Percentiles rank a stretch among this genome's conserved stretches.
These are phyloP conservation scores for Plasmodium vinckei DNA, from an alignment of 169 alveolate species.

Conservation along the genomic window DNA sequence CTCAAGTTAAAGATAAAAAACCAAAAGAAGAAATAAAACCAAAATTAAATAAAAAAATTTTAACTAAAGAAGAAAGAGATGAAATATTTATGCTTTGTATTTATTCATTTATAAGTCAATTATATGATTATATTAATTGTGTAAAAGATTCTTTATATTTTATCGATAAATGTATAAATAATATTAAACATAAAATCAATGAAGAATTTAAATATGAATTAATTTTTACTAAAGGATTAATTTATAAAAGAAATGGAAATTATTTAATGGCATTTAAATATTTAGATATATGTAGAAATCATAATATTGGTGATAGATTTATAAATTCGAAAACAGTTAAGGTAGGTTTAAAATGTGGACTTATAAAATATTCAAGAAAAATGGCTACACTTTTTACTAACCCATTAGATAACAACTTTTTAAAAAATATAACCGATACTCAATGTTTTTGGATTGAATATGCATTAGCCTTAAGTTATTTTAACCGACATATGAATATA, in stretches of 20 bases:
- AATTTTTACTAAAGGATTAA: conserved; percentile 70
- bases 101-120: conserved; percentile 65
- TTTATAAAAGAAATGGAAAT: conserved; percentile 71
- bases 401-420: conserved; percentile 63
- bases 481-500: conserved; percentile 42
- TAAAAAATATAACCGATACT: conserved; percentile 66
- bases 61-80: conserved; percentile 54
- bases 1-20: not conserved
- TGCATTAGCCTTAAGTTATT: conserved; percentile 17
- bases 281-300: conserved; percentile 49
- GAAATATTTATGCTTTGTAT: conserved; percentile 56
- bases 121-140: conserved; percentile 73
- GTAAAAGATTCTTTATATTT: conserved; percentile 26
- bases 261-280: conserved; percentile 49
- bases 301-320: conserved; percentile 52
- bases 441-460: conserved; percentile 73
- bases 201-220: conserved; percentile 46
- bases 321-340: conserved; percentile 62
- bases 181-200: conserved; percentile 24
- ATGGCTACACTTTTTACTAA: conserved; percentile 56
- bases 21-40: conserved; percentile 67
- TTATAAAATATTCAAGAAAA: conserved; percentile 60
- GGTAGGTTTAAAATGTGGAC: conserved; percentile 56
- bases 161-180: conserved; percentile 36
- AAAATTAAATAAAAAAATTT: conserved; percentile 27